phyloP scores from a whole-genome alignment of 73 alveolate species.

The Paraurostyla sp. region DNA sequence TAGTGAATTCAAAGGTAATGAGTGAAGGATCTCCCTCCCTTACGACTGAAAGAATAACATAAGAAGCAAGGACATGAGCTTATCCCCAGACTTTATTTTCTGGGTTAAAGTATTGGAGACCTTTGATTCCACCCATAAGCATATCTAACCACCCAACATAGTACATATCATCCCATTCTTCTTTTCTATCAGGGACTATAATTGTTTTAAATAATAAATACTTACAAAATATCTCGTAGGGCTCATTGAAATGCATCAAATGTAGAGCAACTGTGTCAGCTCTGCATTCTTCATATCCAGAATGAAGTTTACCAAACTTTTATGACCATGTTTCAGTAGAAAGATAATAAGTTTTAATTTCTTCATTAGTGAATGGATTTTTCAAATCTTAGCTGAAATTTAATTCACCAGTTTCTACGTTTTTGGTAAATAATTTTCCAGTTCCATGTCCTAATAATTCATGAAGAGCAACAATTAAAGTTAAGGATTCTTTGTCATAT shows the following conservation, averaged over 20 bases:
- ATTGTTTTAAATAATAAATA: not conserved
- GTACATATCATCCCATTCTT: conserved; percentile 76
- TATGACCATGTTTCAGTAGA: conserved; percentile 91
- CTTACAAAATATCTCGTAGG: conserved; percentile 83
- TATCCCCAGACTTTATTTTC: conserved; percentile 86
- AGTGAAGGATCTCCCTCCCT: conserved; percentile 70
- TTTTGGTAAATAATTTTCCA: conserved; percentile 89
- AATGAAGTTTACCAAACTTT: conserved; percentile 87
- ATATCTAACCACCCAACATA: conserved; percentile 84
- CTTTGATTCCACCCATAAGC: conserved; percentile 74
- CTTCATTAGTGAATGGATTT: conserved; percentile 91
- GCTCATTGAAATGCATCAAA: conserved; percentile 88
- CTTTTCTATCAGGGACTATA: conserved; percentile 64
- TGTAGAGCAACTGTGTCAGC: conserved; percentile 95
- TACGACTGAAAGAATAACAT: conserved; percentile 74
- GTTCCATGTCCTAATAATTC: conserved; percentile 93
- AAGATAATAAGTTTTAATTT: conserved; percentile 86
- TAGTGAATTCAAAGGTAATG: conserved; percentile 58
- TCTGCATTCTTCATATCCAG: conserved; percentile 97
- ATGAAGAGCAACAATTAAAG: conserved; percentile 69
- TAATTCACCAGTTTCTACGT: conserved; percentile 80
- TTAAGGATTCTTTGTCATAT: conserved; percentile 42
- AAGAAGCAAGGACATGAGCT: conserved; percentile 84
- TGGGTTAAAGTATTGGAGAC: conserved; percentile 75
- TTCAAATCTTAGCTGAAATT: conserved; percentile 85